phyloP scores from a whole-genome alignment of 768 basidiomycete genomes.

The Mycena haematopus region DNA sequence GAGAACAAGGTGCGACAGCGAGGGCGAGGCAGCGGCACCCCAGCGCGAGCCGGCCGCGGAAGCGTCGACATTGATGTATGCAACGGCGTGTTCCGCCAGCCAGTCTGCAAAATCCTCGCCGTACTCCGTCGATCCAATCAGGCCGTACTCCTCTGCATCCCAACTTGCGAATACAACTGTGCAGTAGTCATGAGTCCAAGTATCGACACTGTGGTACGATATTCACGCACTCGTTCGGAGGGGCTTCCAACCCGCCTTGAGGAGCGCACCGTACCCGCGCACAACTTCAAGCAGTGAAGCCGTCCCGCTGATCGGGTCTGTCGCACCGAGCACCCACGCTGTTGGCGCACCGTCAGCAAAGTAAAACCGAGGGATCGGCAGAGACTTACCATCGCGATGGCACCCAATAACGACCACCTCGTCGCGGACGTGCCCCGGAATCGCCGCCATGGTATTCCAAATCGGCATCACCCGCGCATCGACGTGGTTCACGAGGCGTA shows the following conservation, averaged over 20 bases:
- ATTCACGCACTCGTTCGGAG: slow-evolving; percentile 58
- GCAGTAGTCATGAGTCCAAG: slow-evolving; percentile 18
- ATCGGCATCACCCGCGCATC: slow-evolving; percentile 84
- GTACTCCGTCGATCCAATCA: slow-evolving; percentile 75
- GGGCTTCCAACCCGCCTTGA: slow-evolving; percentile 83
- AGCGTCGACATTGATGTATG: slow-evolving; percentile 62
- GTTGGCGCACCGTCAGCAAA: not conserved
- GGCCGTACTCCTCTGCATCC: slow-evolving; percentile 77
- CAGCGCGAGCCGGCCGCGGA: slow-evolving; percentile 65
- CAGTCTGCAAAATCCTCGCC: slow-evolving; percentile 76
- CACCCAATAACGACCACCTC: slow-evolving; percentile 89
- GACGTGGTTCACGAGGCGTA: slow-evolving; percentile 68
- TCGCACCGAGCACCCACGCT: slow-evolving; percentile 83
- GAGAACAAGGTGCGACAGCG: slow-evolving; percentile 64
- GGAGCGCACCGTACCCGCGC: slow-evolving; percentile 71
- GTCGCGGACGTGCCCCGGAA: slow-evolving; percentile 83
- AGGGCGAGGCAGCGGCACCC: slow-evolving; percentile 60
- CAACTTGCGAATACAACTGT: slow-evolving; percentile 72
- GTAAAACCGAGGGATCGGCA: not conserved
- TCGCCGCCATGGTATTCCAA: slow-evolving; percentile 87
- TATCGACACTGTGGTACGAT: not conserved
- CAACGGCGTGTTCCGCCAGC: slow-evolving; percentile 66
- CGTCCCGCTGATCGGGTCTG: slow-evolving; percentile 82
- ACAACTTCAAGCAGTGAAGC: slow-evolving; percentile 80
- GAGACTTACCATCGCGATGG: slow-evolving; percentile 79